These are phyloP conservation scores for Trichocladium antarcticum DNA, from an alignment of 495 filamentous ascomycete species.

Conservation along the genomic window DNA sequence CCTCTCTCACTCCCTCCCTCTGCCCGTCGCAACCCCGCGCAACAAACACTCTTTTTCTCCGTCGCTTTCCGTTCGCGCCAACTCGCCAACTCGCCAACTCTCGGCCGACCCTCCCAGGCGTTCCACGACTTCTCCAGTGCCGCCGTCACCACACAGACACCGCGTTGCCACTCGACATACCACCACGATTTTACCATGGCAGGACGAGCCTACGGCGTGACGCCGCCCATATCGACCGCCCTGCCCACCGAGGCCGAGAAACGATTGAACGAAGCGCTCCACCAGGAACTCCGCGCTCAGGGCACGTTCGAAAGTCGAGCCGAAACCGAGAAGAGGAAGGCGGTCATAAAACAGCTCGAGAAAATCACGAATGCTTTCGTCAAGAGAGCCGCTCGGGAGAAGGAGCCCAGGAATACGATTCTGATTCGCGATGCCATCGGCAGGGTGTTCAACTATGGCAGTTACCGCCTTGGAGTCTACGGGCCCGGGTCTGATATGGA, in stretches of 20 bases:
- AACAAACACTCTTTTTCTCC: conserved; percentile 5
- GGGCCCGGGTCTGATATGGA: conserved; percentile 96
- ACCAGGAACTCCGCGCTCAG: conserved; percentile 70
- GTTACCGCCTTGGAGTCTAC: conserved; percentile 86
- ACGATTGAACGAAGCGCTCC: conserved; percentile 60
- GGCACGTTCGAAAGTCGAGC: conserved; percentile 78
- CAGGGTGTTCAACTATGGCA: conserved; percentile 89
- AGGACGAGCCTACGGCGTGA: conserved; percentile 57
- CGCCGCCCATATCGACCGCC: conserved; percentile 65
- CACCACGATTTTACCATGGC: conserved; percentile 10
- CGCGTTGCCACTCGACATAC: not conserved
- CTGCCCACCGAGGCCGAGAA: conserved; percentile 67
- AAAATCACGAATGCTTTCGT: conserved; percentile 76
- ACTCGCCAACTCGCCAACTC: too few relatives aligned
- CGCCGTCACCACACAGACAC: not conserved
- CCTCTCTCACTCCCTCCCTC: not conserved
- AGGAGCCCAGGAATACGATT: conserved; percentile 62
- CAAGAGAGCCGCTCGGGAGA: conserved; percentile 55
- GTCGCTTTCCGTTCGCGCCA: not conserved
- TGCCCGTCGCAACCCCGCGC: not conserved
- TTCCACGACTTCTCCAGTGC: not conserved
- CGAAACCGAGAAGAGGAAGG: conserved; percentile 57
- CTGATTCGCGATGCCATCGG: conserved; percentile 72
- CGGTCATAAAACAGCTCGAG: conserved; percentile 60
- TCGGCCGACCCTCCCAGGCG: too few relatives aligned